phyloP scores from a whole-genome alignment of 441 rosid genomes.

The Arabidopsis hybrid region DNA sequence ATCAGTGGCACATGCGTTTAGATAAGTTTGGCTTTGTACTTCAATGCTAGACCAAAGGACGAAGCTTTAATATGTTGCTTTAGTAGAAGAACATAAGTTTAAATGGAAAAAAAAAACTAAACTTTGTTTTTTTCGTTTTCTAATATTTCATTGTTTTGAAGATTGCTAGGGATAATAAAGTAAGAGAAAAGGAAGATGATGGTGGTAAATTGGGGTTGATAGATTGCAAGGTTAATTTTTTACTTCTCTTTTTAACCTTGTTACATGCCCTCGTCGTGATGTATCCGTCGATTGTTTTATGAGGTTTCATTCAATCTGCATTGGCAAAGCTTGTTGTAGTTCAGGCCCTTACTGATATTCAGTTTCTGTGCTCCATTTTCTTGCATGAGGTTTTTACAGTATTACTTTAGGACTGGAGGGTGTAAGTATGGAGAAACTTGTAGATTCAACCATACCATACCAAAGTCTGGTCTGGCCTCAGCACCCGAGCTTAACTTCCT shows the following conservation, averaged over 20 bases:
- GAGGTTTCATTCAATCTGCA: not conserved
- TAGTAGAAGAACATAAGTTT: not conserved
- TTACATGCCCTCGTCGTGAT: not conserved
- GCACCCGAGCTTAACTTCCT: slow-evolving; percentile 79
- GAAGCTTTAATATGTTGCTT: not conserved
- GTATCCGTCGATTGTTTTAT: not conserved
- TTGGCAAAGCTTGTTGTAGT: not conserved
- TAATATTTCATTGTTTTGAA: slow-evolving; percentile 32
- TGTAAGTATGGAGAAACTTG: slow-evolving; percentile 95
- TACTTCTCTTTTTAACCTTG: slow-evolving; percentile 3
- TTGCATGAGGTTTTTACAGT: slow-evolving; percentile 59
- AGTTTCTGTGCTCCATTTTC: slow-evolving; percentile 32
- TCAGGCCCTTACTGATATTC: not conserved
- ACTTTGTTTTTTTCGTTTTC: not conserved
- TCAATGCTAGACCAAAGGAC: slow-evolving; percentile 6
- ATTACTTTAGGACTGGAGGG: slow-evolving; percentile 88
- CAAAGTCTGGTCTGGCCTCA: slow-evolving; percentile 47
- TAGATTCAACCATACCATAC: slow-evolving; percentile 75
- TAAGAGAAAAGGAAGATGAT: slow-evolving; percentile 63
- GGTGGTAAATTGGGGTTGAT: slow-evolving; percentile 55
- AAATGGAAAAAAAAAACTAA: not conserved
- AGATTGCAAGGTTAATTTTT: slow-evolving; percentile 84
- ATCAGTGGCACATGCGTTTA: slow-evolving; percentile 22
- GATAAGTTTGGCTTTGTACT: not conserved
- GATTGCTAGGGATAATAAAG: slow-evolving; percentile 58